These are phyloP conservation scores for Achaetomium macrosporum DNA, from an alignment of 2,329 filamentous ascomycete species.

Conservation along the genomic window DNA sequence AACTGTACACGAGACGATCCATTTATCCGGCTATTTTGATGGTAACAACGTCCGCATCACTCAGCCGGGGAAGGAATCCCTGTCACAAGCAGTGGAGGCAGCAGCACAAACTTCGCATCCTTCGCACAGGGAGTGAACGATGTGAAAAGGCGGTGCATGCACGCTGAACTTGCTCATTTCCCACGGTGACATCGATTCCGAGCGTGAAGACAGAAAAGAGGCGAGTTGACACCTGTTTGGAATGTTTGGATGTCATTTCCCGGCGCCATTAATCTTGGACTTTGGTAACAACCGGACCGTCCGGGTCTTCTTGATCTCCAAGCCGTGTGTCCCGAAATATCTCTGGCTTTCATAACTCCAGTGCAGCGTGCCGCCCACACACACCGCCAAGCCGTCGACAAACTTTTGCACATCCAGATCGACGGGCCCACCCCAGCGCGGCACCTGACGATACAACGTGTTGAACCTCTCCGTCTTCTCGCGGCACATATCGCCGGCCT, in stretches of 20 bases:
- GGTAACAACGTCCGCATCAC: too few relatives aligned
- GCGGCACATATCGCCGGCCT: neutral
- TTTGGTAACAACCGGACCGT: neutral
- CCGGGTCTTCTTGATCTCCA: neutral
- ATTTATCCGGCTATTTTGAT: too few relatives aligned
- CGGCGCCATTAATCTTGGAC: neutral
- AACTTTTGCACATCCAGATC: neutral
- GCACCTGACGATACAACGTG: neutral
- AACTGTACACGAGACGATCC: too few relatives aligned
- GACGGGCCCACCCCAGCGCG: neutral
- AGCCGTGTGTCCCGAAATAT: neutral
- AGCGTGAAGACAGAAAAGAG: too few relatives aligned
- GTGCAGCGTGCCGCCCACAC: neutral
- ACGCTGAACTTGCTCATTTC: too few relatives aligned
- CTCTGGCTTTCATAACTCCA: neutral
- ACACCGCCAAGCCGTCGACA: neutral
- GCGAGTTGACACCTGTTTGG: too few relatives aligned
- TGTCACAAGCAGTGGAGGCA: too few relatives aligned
- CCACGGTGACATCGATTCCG: too few relatives aligned
- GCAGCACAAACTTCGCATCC: too few relatives aligned
- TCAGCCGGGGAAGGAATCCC: too few relatives aligned
- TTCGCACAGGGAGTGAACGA: too few relatives aligned
- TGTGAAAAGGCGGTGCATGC: too few relatives aligned
- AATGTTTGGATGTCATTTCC: neutral
- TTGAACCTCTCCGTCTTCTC: conserved; percentile 1